Evolutionary conservation across 1,284 basidiomycete genomes (phyloP).

Genomic region (Dichomitus squalens): DNA sequence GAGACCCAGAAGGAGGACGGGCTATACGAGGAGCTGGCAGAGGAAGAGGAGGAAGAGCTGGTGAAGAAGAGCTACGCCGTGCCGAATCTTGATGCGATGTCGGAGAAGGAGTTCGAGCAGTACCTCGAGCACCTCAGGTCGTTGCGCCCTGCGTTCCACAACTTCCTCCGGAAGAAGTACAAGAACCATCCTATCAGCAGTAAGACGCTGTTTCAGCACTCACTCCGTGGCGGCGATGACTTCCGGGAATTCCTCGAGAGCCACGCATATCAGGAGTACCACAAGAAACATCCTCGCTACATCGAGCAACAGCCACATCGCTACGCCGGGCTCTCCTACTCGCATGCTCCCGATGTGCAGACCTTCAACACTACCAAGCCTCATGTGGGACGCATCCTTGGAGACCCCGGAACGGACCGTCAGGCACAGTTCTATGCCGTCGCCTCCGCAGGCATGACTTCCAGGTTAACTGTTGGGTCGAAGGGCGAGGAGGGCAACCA

Average conservation of each 20-base stretch:
- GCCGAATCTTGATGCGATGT: slow-evolving; percentile 39
- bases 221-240: slow-evolving; percentile 12
- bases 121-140: slow-evolving; percentile 60
- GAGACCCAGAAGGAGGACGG: not conserved
- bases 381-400: slow-evolving; percentile 61
- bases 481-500: not conserved
- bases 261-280: slow-evolving; percentile 28
- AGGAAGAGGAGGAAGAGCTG: slow-evolving; percentile 40
- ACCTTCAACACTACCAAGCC: slow-evolving; percentile 50
- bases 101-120: slow-evolving; percentile 51
- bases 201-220: slow-evolving; percentile 35
- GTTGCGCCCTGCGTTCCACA: slow-evolving; percentile 57
- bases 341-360: slow-evolving; percentile 53
- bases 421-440: slow-evolving; percentile 16
- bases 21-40: not conserved
- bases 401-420: slow-evolving; percentile 15
- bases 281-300: slow-evolving; percentile 34
- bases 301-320: slow-evolving; percentile 70
- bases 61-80: slow-evolving; percentile 36
- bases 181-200: slow-evolving; percentile 26
- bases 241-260: slow-evolving; percentile 35
- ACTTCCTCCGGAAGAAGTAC: slow-evolving; percentile 39
- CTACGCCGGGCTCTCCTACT: slow-evolving; percentile 63
- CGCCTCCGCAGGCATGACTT: slow-evolving; percentile 35
- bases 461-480: slow-evolving; percentile 15